Evolutionary conservation across 306 rosid species (phyloP).

Genomic region (Myrica gale): DNA sequence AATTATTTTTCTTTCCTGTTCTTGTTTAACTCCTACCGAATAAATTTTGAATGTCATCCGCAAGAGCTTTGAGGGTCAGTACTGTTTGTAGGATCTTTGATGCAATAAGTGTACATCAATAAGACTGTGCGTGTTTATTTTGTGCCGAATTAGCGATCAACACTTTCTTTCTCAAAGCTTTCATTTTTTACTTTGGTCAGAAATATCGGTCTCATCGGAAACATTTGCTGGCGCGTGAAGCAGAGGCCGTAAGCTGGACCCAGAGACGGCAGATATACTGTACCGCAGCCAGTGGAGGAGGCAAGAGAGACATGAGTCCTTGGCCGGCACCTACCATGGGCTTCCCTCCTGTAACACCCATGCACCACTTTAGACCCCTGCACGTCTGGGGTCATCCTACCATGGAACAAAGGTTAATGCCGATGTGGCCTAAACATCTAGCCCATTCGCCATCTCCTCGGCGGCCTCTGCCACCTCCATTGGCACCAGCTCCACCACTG

Average conservation of each 20-base stretch:
- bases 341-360: constrained; percentile 54
- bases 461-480: constrained; percentile 25
- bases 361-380: constrained; percentile 71
- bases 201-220: constrained; percentile 89
- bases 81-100: too few relatives aligned
- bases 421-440: constrained; percentile 58
- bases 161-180: background rate
- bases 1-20: background rate
- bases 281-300: constrained; percentile 25
- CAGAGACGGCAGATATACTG: constrained; percentile 64
- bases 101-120: background rate
- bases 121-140: background rate
- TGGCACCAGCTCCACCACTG: constrained; percentile 41
- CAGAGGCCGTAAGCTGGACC: constrained; percentile 89
- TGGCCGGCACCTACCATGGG: constrained; percentile 73
- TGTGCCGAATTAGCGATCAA: background rate
- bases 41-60: background rate
- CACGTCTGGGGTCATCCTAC: constrained; percentile 98
- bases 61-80: background rate
- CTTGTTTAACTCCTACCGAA: background rate
- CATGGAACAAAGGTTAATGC: constrained; percentile 57
- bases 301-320: constrained; percentile 48
- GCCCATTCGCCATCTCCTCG: constrained; percentile 40
- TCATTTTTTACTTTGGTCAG: constrained; percentile 35
- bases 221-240: constrained; percentile 90